phyloP scores from a whole-genome alignment of 371 early-diverging fungal species.

The Circinella umbellata region DNA sequence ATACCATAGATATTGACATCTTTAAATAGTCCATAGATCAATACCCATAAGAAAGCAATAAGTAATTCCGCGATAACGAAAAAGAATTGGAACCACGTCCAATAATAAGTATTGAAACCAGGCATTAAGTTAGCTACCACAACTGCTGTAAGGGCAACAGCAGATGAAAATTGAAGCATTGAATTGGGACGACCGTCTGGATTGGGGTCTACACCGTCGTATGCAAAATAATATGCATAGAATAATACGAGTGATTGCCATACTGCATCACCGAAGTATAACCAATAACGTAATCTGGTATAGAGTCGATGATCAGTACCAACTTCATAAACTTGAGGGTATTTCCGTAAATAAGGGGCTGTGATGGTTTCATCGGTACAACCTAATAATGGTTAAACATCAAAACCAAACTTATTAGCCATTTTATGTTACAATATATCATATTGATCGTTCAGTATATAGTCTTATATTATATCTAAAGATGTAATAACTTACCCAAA shows the following conservation, averaged over 20 bases:
- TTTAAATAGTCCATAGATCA: constrained; percentile 61
- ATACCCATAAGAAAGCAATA: constrained; percentile 56
- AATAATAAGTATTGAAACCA: constrained; percentile 73
- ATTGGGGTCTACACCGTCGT: constrained; percentile 36
- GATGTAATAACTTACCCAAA: constrained; percentile 24
- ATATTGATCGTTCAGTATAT: too few relatives aligned
- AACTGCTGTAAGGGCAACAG: constrained; percentile 66
- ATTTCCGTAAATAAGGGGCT: constrained; percentile 57
- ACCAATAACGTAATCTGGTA: constrained; percentile 62
- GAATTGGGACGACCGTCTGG: constrained; percentile 44
- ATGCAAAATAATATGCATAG: constrained; percentile 64
- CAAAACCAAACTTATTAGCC: too few relatives aligned
- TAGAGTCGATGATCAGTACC: constrained; percentile 68
- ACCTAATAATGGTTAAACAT: constrained; percentile 24
- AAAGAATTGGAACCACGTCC: constrained; percentile 73
- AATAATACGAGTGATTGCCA: constrained; percentile 75
- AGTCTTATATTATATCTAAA: constrained; percentile 3
- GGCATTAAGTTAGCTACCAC: constrained; percentile 76
- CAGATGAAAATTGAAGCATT: constrained; percentile 60
- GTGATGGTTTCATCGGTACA: constrained; percentile 69
- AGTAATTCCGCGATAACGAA: constrained; percentile 53
- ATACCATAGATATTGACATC: constrained; percentile 64
- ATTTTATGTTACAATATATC: too few relatives aligned
- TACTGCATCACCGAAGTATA: constrained; percentile 70
- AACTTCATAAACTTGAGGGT: constrained; percentile 68